Base-by-base conservation (phyloP, 2,329 filamentous ascomycete species). In the Uncinocarpus reesii region DNA sequence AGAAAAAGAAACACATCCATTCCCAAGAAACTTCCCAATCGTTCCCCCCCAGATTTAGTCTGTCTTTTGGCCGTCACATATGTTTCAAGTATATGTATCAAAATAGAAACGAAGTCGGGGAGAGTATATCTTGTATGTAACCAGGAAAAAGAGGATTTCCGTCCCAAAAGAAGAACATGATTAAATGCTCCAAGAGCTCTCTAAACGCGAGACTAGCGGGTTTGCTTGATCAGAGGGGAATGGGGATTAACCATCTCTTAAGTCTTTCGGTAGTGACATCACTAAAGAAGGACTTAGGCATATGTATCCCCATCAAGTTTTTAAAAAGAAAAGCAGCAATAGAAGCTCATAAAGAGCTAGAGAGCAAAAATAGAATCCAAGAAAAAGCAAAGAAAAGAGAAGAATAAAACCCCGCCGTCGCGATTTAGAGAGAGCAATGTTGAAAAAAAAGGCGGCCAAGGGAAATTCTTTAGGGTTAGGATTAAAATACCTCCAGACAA, bases 11-110 rank as follows among this genome's bases (percentile, higher is more conserved):
- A 32, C 3, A 11, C 29, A 38, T 13, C 6, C 8, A 5, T 36
- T 28, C 20, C 20, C 29, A 26, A 35, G 16, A 36, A 15, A 34
- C 26, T 41, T 41, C 29, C 34, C 18, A 34, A 43, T 34, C 35
- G 24, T 21, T 34, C 13, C 26, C 29, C 15, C 26, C 29, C n/a
- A 36, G 7, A 21, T 10, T 38, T 16, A 10, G 16, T 20, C 28
- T 45, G 11, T 35, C 13, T 21, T 46, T 46, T 15, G 43, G 43
- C 43, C 24, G 34, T 46, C 15, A 37, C 8, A 31, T 43, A 43
- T 34, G 29, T 31, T 18, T 43, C 24, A 36, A 43, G 34, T 29
- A 46, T 38, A 28, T 34, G 24, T 43, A 35, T 35, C 29, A 29
- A 44, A 7, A 16, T 34, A 44, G 32, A 24, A 35, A 24, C 6